Evolutionary conservation across 1,284 basidiomycete species (phyloP).

Genomic region (Takashimella koratensis): DNA sequence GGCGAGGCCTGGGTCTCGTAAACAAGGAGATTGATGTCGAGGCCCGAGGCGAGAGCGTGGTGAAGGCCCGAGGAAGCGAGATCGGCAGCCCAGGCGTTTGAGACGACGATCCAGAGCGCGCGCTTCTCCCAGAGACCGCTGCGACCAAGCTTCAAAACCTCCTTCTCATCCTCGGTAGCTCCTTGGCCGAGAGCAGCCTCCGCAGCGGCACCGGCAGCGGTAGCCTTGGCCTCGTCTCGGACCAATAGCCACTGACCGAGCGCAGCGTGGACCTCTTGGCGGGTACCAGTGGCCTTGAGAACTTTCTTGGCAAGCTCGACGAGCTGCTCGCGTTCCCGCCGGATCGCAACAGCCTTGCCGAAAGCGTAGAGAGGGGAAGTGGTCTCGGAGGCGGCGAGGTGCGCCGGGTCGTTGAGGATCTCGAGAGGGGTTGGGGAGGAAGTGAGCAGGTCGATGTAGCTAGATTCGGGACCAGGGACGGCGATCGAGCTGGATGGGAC

Average conservation of each 20-base stretch:
- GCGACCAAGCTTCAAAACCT: conserved; percentile 58
- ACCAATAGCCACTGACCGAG: conserved; percentile 71
- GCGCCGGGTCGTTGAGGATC: conserved; percentile 75
- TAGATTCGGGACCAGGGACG: conserved; percentile 80
- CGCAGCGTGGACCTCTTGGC: conserved; percentile 62
- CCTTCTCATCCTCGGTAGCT: conserved; percentile 46
- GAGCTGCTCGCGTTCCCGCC: conserved; percentile 67
- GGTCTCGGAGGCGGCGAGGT: conserved; percentile 68
- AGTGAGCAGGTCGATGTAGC: conserved; percentile 88
- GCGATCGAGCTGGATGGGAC: conserved; percentile 53
- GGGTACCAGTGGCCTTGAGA: conserved; percentile 51
- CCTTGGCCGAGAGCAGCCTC: conserved; percentile 52
- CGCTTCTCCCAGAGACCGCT: conserved; percentile 61
- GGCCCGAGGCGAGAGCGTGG: conserved; percentile 83
- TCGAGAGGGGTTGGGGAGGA: conserved; percentile 78
- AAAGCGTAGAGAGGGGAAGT: conserved; percentile 92
- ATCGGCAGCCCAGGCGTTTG: conserved; percentile 96
- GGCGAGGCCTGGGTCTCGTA: conserved; percentile 83
- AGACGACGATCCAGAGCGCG: conserved; percentile 94
- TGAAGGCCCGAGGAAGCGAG: conserved; percentile 94
- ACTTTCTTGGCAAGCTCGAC: conserved; percentile 60
- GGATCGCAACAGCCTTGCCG: conserved; percentile 78
- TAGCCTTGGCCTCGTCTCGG: conserved; percentile 62
- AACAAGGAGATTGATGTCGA: conserved; percentile 93
- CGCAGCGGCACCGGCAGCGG: conserved; percentile 60